These are phyloP conservation scores for Hanseniaspora gamundiae DNA, from an alignment of 1,139 yeast species.

Conservation along the genomic window DNA sequence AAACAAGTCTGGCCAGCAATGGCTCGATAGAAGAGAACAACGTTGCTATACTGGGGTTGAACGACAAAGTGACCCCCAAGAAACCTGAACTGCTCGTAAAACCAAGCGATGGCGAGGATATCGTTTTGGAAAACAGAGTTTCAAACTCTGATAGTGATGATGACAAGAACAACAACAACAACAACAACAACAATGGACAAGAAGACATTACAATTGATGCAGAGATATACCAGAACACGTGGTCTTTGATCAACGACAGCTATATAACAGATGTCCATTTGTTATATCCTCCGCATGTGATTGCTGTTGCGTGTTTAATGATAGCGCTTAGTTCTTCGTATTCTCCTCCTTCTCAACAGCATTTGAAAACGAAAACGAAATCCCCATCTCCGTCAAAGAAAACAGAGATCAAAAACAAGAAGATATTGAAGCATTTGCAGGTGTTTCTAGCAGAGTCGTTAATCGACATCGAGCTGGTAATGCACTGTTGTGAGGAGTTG, in stretches of 20 bases:
- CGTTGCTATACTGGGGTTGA: too few relatives aligned
- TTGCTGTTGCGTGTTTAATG: conserved; percentile 66
- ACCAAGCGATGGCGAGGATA: too few relatives aligned
- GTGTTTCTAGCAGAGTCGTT: conserved; percentile 63
- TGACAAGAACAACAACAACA: too few relatives aligned
- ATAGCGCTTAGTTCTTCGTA: not conserved
- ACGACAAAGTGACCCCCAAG: too few relatives aligned
- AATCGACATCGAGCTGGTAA: conserved; percentile 61
- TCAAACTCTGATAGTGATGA: too few relatives aligned
- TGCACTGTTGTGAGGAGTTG: conserved; percentile 74
- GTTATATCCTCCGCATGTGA: conserved; percentile 80
- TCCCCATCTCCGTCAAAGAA: conserved; percentile 3
- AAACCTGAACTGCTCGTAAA: too few relatives aligned
- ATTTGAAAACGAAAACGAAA: conserved; percentile 3
- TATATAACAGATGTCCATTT: conserved; percentile 79
- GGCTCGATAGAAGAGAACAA: too few relatives aligned
- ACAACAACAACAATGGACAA: conserved; percentile 4
- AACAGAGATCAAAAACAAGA: conserved; percentile 11
- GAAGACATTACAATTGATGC: conserved; percentile 18
- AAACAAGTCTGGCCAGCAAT: too few relatives aligned
- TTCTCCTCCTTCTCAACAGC: not conserved
- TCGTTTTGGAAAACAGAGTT: too few relatives aligned
- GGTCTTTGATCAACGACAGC: conserved; percentile 86
- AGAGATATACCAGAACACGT: conserved; percentile 71
- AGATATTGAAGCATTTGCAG: conserved; percentile 41